phyloP scores from a whole-genome alignment of 164 flowering plant genomes.

The Dillenia suffruticosa region DNA sequence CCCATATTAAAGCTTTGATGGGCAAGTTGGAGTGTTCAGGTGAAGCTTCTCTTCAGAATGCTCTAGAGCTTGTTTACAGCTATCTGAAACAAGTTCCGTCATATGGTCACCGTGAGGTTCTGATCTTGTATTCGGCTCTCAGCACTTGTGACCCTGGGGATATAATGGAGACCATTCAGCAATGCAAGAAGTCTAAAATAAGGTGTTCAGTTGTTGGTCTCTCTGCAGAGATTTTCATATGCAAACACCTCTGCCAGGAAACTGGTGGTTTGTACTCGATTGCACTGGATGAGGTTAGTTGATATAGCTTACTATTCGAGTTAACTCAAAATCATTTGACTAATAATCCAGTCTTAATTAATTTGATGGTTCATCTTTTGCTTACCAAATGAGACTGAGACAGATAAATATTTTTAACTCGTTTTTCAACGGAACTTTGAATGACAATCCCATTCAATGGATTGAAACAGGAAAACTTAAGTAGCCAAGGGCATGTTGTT shows the following conservation, averaged over 20 bases:
- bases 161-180: constrained; percentile 75
- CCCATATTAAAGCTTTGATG: constrained; percentile 80
- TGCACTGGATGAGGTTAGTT: constrained; percentile 86
- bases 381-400: no score
- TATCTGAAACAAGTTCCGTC: constrained; percentile 82
- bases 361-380: no score
- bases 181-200: constrained; percentile 81
- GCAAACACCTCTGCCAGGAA: constrained; percentile 92
- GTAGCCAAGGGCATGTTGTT: background rate
- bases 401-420: no score
- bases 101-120: constrained; percentile 90
- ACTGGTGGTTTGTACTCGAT: constrained; percentile 86
- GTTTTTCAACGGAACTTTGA: no score
- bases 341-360: no score
- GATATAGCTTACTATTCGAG: background rate
- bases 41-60: constrained; percentile 89
- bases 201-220: constrained; percentile 94
- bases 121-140: constrained; percentile 86
- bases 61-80: constrained; percentile 74
- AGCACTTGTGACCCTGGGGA: constrained; percentile 96
- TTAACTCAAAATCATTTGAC: background rate
- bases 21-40: constrained; percentile 82
- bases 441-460: no score
- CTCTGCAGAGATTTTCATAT: constrained; percentile 84
- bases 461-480: background rate